These are phyloP conservation scores for Hericium erinaceus DNA, from an alignment of 768 basidiomycete genomes.

Conservation along the genomic window DNA sequence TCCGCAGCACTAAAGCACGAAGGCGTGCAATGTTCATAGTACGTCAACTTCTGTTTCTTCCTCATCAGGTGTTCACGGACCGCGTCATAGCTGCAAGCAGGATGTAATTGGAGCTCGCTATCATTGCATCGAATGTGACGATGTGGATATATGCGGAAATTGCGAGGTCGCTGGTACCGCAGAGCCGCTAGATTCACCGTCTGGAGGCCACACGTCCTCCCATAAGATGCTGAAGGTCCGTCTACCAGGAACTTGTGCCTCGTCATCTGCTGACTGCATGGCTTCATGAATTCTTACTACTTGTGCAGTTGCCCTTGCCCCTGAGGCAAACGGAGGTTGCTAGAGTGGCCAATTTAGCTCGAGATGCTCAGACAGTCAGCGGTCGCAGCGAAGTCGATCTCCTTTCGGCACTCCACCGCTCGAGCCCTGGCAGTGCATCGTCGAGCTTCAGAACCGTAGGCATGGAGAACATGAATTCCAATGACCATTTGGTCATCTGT, in stretches of 20 bases:
- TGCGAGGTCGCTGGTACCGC: constrained; percentile 84
- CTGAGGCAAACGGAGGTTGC: constrained; percentile 26
- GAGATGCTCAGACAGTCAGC: no score
- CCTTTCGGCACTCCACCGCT: constrained; percentile 1
- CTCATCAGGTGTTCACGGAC: not conserved
- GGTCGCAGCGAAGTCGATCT: not conserved
- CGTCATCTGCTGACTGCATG: no score
- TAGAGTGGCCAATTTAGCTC: no score
- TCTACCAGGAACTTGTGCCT: not conserved
- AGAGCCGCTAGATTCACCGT: constrained; percentile 68
- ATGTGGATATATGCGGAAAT: constrained; percentile 74
- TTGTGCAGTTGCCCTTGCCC: constrained; percentile 72
- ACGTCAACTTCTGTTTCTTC: not conserved
- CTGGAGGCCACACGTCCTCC: constrained; percentile 72
- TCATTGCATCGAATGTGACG: constrained; percentile 76
- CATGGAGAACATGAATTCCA: not conserved
- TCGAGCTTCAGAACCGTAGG: constrained; percentile 6
- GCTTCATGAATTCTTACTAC: no score
- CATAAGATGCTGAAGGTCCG: constrained; percentile 92
- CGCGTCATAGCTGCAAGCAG: constrained; percentile 56
- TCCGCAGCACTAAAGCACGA: constrained; percentile 12
- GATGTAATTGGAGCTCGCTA: constrained; percentile 90
- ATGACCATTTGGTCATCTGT: constrained; percentile 10
- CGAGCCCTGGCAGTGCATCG: constrained; percentile 12
- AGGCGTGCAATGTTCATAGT: constrained; percentile 13